A percentile compares a stretch with the other conserved stretches of the same genome.
phyloP scores from a whole-genome alignment of 1,284 basidiomycete genomes.

The Amylostereum chailletii region DNA sequence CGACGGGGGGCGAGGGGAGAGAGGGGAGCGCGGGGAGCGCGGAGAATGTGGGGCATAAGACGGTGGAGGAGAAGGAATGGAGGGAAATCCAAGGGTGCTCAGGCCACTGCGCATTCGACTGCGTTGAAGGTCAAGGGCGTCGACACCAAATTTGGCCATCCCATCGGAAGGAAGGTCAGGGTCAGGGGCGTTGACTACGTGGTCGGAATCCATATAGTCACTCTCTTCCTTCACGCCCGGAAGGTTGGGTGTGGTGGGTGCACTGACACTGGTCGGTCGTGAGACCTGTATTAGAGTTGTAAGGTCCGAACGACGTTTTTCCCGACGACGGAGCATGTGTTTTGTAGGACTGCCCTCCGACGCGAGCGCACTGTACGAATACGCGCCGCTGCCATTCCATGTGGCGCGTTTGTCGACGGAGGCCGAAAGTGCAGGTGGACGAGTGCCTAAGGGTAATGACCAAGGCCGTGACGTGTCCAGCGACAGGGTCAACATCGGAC shows the following conservation, averaged over 20 bases:
- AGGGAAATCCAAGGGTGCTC: constrained; percentile 31
- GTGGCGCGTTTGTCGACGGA: constrained; percentile 51
- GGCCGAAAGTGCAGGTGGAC: constrained; percentile 1
- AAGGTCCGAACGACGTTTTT: constrained; percentile 48
- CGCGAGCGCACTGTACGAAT: constrained; percentile 40
- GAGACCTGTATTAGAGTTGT: constrained; percentile 31
- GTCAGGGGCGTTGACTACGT: constrained; percentile 15
- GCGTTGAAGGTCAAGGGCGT: constrained; percentile 50
- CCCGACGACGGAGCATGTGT: constrained; percentile 31
- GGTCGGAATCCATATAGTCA: constrained; percentile 7
- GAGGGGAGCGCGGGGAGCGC: constrained; percentile 11
- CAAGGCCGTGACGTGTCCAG: constrained; percentile 15
- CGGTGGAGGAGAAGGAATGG: constrained; percentile 16
- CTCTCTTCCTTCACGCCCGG: constrained; percentile 34
- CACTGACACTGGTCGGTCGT: constrained; percentile 25
- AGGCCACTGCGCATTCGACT: constrained; percentile 42
- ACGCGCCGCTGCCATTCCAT: constrained; percentile 46
- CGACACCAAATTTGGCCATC: constrained; percentile 41
- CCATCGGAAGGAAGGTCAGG: constrained; percentile 12
- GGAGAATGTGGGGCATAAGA: constrained; percentile 12
- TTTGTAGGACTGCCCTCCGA: constrained; percentile 34
- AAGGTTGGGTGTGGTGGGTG: constrained; percentile 39
- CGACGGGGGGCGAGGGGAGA: constrained; percentile 10
- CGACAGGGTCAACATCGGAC: constrained; percentile 22
- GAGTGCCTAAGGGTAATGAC: constrained; percentile 12